Base-by-base conservation (phyloP, 345 rosid species). In the Durio zibethinus region DNA sequence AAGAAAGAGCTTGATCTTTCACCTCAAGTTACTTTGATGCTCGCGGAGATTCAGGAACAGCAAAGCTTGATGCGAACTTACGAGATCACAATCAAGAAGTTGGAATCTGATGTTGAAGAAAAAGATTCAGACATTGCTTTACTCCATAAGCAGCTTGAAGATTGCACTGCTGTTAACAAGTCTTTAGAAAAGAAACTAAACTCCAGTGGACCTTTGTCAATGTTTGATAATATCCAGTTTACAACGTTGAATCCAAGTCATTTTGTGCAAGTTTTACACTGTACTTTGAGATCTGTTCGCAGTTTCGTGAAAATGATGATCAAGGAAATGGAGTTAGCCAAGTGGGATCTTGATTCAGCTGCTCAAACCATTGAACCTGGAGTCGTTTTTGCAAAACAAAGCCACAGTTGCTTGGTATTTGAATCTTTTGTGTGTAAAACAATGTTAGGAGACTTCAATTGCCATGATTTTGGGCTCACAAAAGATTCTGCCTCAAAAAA, bases 11-110 rank as follows among this genome's bases (percentile, higher is more conserved):
- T 96, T 62, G 91, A 93, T 79, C 86, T 93, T 3, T 91, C 98
- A 0, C 97, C 98, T 0, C 98, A 93, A 11, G 96, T 96, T 9
- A 92, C 99, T 8, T 53, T 90, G 68, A 91, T 96, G 97, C 82
- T 96, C 0, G 97, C 99, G 0, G 98, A 96, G 89, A 89, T 96
- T 80, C 97, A 92, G 16, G 99, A 96, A 64, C 99, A 96, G 66
- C 99, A 96, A 88, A 87, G 97, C 73, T 78, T 96, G 81, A 90
- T 96, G 91, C 90, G 82, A 82, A 96, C 94, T n/a, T 96, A 89
- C 70, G 98, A 86, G 82, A 91, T 96, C 80, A 90, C 92, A 0
- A 85, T 90, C 53, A 93, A 87, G 88, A 96, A 96, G 74, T 75
- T 96, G 50, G 97, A 93, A 56, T 69, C 85, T 0, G 93, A 90